These are phyloP conservation scores for Rhodosporidiobolus sp. DNA, from an alignment of 768 basidiomycete genomes.

Conservation along the genomic window DNA sequence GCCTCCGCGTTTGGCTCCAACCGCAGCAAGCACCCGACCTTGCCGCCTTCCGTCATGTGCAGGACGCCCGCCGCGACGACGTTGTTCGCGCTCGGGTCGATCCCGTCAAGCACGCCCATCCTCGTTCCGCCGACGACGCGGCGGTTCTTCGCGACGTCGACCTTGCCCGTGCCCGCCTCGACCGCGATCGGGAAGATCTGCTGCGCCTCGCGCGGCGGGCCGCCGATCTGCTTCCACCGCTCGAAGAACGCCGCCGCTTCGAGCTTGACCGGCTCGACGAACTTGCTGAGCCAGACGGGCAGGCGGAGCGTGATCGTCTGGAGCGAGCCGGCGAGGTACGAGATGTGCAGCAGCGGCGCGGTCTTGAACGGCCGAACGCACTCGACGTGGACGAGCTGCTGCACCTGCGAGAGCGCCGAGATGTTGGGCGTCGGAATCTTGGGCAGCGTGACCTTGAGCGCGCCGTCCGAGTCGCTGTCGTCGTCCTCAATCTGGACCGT, in stretches of 20 bases:
- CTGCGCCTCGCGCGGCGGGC: conserved; percentile 88
- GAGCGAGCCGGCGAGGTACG: conserved; percentile 87
- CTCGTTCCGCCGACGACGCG: conserved; percentile 74
- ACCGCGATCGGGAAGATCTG: conserved; percentile 75
- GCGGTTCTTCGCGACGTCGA: conserved; percentile 70
- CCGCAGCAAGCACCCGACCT: conserved; percentile 89
- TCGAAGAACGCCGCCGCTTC: conserved; percentile 87
- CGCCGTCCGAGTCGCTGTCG: conserved; percentile 72
- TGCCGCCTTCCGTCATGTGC: conserved; percentile 84
- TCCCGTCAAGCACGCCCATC: conserved; percentile 70
- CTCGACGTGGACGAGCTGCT: conserved; percentile 89
- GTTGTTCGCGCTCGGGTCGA: conserved; percentile 94
- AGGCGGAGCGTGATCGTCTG: conserved; percentile 78
- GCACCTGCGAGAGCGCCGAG: conserved; percentile 77
- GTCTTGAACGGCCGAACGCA: conserved; percentile 80
- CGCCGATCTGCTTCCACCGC: conserved; percentile 95
- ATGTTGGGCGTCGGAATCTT: conserved; percentile 85
- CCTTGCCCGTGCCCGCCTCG: conserved; percentile 59
- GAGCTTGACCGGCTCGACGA: conserved; percentile 88
- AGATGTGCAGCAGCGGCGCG: conserved; percentile 76
- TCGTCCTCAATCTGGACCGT: conserved; percentile 70
- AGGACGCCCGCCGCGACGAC: conserved; percentile 92
- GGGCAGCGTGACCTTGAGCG: conserved; percentile 76
- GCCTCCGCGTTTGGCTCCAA: conserved; percentile 94
- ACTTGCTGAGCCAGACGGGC: conserved; percentile 84